These are phyloP conservation scores for Bocquillonia castaneifolia DNA, from an alignment of 441 rosid species.

Conservation along the genomic window DNA sequence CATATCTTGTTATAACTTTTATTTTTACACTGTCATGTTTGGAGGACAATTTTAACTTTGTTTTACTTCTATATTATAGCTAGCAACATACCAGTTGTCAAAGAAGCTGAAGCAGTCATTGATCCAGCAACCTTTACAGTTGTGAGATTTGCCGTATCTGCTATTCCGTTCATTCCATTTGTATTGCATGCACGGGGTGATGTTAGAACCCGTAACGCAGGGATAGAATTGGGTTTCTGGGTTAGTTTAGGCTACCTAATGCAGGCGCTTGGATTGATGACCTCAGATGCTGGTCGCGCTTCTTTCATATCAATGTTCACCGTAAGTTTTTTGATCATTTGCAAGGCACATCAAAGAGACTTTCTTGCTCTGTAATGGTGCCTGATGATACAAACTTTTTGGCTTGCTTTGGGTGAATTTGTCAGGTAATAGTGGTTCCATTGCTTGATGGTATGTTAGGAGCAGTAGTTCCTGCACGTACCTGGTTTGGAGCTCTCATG, in stretches of 20 bases:
- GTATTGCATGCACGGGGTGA: slow-evolving; percentile 36
- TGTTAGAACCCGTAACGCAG: slow-evolving; percentile 45
- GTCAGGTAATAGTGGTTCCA: slow-evolving; percentile 63
- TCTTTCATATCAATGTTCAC: slow-evolving; percentile 56
- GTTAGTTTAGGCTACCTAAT: slow-evolving; percentile 54
- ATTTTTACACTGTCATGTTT: not conserved
- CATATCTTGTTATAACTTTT: not conserved
- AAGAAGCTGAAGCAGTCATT: slow-evolving; percentile 44
- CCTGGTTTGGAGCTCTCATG: slow-evolving; percentile 61
- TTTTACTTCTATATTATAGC: slow-evolving; percentile 34
- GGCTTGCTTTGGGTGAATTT: slow-evolving; percentile 21
- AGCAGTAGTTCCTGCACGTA: slow-evolving; percentile 47
- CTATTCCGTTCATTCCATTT: slow-evolving; percentile 50
- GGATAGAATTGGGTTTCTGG: slow-evolving; percentile 65
- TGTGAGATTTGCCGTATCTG: slow-evolving; percentile 45
- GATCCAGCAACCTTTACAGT: slow-evolving; percentile 50
- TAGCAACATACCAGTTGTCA: slow-evolving; percentile 48
- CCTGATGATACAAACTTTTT: slow-evolving; percentile 21
- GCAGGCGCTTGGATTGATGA: slow-evolving; percentile 53
- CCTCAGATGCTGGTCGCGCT: slow-evolving; percentile 66
- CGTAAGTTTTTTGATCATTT: slow-evolving; percentile 32
- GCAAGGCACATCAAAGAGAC: slow-evolving; percentile 5
- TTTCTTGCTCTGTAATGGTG: slow-evolving; percentile 3
- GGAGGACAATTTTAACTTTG: not conserved
- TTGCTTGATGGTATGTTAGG: slow-evolving; percentile 69